These are phyloP conservation scores for Verbena officinalis DNA, from an alignment of 257 asterid species.

Conservation along the genomic window DNA sequence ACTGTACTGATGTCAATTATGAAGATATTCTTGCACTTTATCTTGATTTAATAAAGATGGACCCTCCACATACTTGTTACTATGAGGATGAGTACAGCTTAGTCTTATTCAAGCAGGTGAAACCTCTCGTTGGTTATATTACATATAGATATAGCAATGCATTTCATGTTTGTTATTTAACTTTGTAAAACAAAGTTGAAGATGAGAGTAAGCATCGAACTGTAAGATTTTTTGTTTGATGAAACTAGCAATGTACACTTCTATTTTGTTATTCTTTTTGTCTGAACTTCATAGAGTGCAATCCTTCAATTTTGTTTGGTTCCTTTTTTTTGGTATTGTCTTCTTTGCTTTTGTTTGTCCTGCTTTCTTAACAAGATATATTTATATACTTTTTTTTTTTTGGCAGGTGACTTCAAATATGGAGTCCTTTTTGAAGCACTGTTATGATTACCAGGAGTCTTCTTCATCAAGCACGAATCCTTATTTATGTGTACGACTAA, in stretches of 20 bases:
- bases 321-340: background rate
- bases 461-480: constrained; percentile 41
- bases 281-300: background rate
- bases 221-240: background rate
- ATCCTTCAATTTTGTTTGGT: background rate
- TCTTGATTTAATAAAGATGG: constrained; percentile 72
- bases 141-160: constrained; percentile 8
- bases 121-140: constrained; percentile 4
- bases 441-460: constrained; percentile 52
- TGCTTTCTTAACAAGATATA: background rate
- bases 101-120: constrained; percentile 79
- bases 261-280: background rate
- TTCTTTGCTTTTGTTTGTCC: background rate
- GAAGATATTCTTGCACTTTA: constrained; percentile 79
- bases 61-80: constrained; percentile 68
- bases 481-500: constrained; percentile 50
- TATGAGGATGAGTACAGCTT: constrained; percentile 78
- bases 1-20: constrained; percentile 38
- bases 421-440: constrained; percentile 53
- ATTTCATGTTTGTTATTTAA: constrained; percentile 1
- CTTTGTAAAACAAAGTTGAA: background rate
- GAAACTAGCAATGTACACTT: background rate
- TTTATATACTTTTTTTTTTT: background rate
- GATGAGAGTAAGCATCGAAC: background rate
- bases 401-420: constrained; percentile 61